Percentiles rank a stretch among this genome's conserved stretches.
Evolutionary conservation across 495 filamentous ascomycete species (phyloP).

Genomic region (Parathielavia hyrcaniae): DNA sequence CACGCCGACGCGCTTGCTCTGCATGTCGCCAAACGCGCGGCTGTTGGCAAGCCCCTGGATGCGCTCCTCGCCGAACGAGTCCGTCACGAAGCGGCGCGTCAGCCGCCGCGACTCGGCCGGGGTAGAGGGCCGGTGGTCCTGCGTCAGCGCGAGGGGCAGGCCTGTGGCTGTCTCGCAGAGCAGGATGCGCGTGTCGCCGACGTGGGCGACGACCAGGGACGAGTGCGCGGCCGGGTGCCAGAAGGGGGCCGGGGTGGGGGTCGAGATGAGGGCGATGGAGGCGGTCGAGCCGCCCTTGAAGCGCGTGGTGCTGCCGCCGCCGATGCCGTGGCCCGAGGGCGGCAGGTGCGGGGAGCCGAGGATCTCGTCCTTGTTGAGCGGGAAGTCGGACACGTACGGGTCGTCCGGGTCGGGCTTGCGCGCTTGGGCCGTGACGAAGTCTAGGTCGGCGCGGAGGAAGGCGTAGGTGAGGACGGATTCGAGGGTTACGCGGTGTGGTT

Average conservation of each 20-base stretch:
- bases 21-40: constrained; percentile 86
- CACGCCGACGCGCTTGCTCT: constrained; percentile 85
- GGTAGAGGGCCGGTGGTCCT: constrained; percentile 82
- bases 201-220: constrained; percentile 80
- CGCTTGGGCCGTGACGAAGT: constrained; percentile 84
- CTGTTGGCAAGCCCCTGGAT: constrained; percentile 91
- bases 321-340: constrained; percentile 52
- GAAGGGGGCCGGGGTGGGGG: constrained; percentile 82
- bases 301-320: constrained; percentile 62
- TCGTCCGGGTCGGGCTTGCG: constrained; percentile 64
- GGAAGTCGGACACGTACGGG: constrained; percentile 58
- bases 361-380: constrained; percentile 74
- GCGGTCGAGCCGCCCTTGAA: constrained; percentile 92
- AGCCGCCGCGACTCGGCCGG: constrained; percentile 77
- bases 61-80: constrained; percentile 95
- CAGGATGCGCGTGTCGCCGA: constrained; percentile 86
- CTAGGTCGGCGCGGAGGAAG: constrained; percentile 84
- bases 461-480: constrained; percentile 76
- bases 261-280: constrained; percentile 81
- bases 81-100: constrained; percentile 77
- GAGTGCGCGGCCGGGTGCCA: constrained; percentile 85
- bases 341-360: constrained; percentile 58
- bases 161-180: constrained; percentile 78
- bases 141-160: constrained; percentile 69
- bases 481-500: constrained; percentile 37